Evolutionary conservation across 2,329 filamentous ascomycete genomes (phyloP).

Genomic region (Colletotrichum lupini): DNA sequence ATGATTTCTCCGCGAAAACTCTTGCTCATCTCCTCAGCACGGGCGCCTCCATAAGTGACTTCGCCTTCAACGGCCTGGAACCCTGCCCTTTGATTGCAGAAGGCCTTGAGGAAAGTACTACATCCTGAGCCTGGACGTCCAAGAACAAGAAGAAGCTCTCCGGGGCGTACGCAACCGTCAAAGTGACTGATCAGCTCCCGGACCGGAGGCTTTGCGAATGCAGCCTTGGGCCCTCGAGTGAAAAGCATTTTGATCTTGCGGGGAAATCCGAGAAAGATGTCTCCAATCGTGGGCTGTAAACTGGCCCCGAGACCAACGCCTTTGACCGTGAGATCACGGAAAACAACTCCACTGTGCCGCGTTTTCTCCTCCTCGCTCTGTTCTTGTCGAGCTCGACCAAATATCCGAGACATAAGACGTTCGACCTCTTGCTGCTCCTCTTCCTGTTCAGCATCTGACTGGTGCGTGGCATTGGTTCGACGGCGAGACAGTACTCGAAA

Average conservation of each 20-base stretch:
- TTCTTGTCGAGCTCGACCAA: constrained; percentile 71
- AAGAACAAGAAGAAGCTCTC: constrained; percentile 68
- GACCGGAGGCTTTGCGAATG: constrained; percentile 49
- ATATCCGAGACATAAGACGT: constrained; percentile 76
- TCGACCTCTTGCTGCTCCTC: constrained; percentile 63
- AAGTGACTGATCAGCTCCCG: constrained; percentile 60
- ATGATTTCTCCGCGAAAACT: constrained; percentile 72
- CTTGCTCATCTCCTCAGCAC: constrained; percentile 57
- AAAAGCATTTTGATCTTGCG: constrained; percentile 40
- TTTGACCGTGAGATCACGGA: constrained; percentile 76
- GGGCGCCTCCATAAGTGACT: constrained; percentile 68
- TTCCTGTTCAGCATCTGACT: constrained; percentile 52
- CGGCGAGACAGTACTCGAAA: constrained; percentile 61
- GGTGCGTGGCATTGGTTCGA: constrained; percentile 50
- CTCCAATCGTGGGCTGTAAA: constrained; percentile 55
- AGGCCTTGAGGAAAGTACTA: constrained; percentile 67
- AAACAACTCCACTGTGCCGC: constrained; percentile 75
- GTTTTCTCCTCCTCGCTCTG: constrained; percentile 78
- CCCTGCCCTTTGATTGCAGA: constrained; percentile 75
- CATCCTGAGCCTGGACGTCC: constrained; percentile 69
- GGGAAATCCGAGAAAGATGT: constrained; percentile 47
- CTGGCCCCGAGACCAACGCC: constrained; percentile 75
- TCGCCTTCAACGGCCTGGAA: constrained; percentile 74
- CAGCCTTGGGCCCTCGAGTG: constrained; percentile 44
- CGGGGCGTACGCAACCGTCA: constrained; percentile 64